These are phyloP conservation scores for Nicotiana benthamiana DNA, from an alignment of 257 asterid species.

Conservation along the genomic window DNA sequence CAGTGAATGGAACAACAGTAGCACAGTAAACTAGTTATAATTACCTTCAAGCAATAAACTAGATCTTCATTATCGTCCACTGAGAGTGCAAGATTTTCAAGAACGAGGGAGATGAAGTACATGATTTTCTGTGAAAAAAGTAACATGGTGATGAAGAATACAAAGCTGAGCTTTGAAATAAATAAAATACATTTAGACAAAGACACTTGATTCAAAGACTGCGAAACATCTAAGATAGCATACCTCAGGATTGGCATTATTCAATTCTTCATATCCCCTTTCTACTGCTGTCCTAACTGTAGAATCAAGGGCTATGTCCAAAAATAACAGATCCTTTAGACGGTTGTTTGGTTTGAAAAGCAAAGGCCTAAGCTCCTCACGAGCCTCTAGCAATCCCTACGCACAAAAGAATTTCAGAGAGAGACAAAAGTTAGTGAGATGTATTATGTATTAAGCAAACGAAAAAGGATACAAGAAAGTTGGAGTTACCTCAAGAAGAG, in stretches of 20 bases:
- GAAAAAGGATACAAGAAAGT: conserved; percentile 12
- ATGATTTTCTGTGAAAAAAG: conserved; percentile 71
- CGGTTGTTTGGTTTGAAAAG: conserved; percentile 67
- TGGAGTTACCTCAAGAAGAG: conserved; percentile 78
- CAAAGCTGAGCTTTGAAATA: neutral
- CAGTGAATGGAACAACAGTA: neutral
- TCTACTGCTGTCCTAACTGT: conserved; percentile 94
- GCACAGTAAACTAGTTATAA: neutral
- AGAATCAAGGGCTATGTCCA: conserved; percentile 95
- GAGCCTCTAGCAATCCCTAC: conserved; percentile 95
- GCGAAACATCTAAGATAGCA: neutral
- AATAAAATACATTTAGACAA: neutral
- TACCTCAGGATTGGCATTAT: conserved; percentile 81
- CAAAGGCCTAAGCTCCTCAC: conserved; percentile 91
- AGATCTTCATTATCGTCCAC: conserved; percentile 80
- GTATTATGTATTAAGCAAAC: neutral
- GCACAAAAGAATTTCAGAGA: neutral
- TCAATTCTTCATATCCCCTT: conserved; percentile 89
- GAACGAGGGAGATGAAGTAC: conserved; percentile 76
- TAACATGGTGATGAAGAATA: conserved; percentile 12
- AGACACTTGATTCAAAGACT: neutral
- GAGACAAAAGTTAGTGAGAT: neutral
- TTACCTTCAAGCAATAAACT: conserved; percentile 88
- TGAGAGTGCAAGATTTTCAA: conserved; percentile 88
- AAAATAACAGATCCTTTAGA: conserved; percentile 84